Evolutionary conservation across 371 early-diverging fungal species (phyloP).

Genomic region (Apophysomyces ossiformis): DNA sequence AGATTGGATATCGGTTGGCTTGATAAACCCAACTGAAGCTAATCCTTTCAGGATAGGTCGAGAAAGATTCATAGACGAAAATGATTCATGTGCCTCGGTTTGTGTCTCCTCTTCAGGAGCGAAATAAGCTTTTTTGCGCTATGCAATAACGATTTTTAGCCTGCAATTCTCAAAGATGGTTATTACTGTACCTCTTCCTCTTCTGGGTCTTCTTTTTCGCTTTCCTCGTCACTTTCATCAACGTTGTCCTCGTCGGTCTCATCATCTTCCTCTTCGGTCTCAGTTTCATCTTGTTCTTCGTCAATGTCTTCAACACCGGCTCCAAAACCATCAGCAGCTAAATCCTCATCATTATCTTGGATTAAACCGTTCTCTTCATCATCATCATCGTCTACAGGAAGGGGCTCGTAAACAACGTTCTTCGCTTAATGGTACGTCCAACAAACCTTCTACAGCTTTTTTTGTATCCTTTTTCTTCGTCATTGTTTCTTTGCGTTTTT

Average conservation of each 20-base stretch:
- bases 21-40: constrained; percentile 85
- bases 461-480: constrained; percentile 43
- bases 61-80: constrained; percentile 91
- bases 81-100: constrained; percentile 65
- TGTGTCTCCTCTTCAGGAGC: constrained; percentile 65
- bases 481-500: constrained; percentile 53
- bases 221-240: constrained; percentile 43
- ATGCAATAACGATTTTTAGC: constrained; percentile 37
- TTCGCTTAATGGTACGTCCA: too few relatives aligned
- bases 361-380: constrained; percentile 43
- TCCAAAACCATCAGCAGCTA: constrained; percentile 63
- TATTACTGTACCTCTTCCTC: constrained; percentile 31
- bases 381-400: constrained; percentile 39
- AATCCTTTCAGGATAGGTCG: constrained; percentile 95
- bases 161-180: constrained; percentile 41
- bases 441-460: constrained; percentile 30
- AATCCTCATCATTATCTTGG: constrained; percentile 52
- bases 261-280: constrained; percentile 33
- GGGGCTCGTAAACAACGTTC: too few relatives aligned
- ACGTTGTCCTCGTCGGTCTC: constrained; percentile 24
- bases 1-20: constrained; percentile 98
- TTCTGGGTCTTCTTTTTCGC: constrained; percentile 48
- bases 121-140: constrained; percentile 79
- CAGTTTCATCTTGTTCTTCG: constrained; percentile 36
- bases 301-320: constrained; percentile 55